These are phyloP conservation scores for Stachybotrys chartarum DNA, from an alignment of 2,329 filamentous ascomycete species.

Conservation along the genomic window DNA sequence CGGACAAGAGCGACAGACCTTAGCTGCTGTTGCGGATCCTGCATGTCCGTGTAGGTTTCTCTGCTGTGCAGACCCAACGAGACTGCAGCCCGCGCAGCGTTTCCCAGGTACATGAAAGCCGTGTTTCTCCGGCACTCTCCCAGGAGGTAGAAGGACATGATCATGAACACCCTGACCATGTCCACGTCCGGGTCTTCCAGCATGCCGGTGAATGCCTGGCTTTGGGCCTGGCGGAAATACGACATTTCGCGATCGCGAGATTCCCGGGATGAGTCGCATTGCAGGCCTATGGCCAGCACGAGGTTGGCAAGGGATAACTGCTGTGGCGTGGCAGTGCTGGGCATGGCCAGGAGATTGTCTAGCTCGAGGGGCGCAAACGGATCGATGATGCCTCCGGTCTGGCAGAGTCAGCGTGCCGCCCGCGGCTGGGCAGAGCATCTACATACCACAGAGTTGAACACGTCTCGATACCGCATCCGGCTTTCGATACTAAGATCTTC, in stretches of 20 bases:
- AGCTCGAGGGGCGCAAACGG: background rate
- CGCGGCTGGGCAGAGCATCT: background rate
- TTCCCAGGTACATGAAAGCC: conserved; percentile 56
- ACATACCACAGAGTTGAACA: conserved; percentile 10
- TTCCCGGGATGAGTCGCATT: conserved; percentile 11
- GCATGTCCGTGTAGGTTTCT: conserved; percentile 18
- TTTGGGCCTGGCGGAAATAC: conserved; percentile 3
- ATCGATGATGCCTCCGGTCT: background rate
- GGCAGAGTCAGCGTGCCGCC: background rate
- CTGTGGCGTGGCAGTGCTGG: conserved; percentile 3
- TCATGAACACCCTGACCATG: conserved; percentile 15
- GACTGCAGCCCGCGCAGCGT: conserved; percentile 49
- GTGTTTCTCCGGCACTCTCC: conserved; percentile 54
- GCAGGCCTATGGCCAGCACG: conserved; percentile 16
- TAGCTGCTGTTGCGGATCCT: conserved; percentile 7
- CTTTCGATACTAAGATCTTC: background rate
- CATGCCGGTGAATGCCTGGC: conserved; percentile 11
- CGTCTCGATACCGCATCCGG: conserved; percentile 7
- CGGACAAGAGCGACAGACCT: conserved; percentile 10
- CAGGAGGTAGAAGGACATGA: conserved; percentile 70
- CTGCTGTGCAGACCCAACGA: conserved; percentile 46
- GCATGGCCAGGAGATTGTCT: background rate
- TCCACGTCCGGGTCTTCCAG: conserved; percentile 17
- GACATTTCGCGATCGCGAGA: background rate
- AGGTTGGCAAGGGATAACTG: conserved; percentile 8